phyloP scores from a whole-genome alignment of 2,329 filamentous ascomycete genomes.

The Gaeumannomyces sp. region DNA sequence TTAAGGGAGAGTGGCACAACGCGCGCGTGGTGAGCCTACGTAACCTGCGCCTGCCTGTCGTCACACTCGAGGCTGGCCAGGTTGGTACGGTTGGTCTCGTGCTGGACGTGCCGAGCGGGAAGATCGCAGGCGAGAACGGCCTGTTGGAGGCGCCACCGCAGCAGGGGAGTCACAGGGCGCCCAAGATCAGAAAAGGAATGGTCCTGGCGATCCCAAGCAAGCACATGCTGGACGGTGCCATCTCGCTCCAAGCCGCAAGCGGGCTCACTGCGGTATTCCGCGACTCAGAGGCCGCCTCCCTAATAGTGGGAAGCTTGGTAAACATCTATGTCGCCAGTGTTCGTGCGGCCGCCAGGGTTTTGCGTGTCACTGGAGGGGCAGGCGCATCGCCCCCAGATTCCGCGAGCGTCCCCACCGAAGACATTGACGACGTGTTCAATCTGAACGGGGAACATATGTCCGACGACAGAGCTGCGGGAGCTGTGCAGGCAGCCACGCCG shows the following conservation, averaged over 20 bases:
- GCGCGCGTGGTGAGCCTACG: constrained; percentile 81
- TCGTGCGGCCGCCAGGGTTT: constrained; percentile 69
- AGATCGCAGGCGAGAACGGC: background rate
- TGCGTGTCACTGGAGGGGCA: constrained; percentile 39
- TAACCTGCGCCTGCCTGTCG: constrained; percentile 79
- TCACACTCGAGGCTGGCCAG: constrained; percentile 69
- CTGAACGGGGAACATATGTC: constrained; percentile 40
- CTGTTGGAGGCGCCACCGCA: constrained; percentile 16
- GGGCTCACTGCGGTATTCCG: constrained; percentile 58
- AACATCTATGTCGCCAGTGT: constrained; percentile 87
- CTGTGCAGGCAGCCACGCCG: constrained; percentile 16
- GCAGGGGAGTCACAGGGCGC: constrained; percentile 13
- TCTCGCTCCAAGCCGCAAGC: constrained; percentile 58
- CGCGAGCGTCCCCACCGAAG: constrained; percentile 26
- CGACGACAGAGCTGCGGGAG: constrained; percentile 27
- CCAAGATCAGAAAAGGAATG: constrained; percentile 71
- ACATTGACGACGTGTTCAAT: constrained; percentile 51
- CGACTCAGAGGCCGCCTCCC: constrained; percentile 52
- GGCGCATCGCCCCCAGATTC: constrained; percentile 14
- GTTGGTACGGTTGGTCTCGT: constrained; percentile 83
- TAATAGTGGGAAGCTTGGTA: constrained; percentile 63
- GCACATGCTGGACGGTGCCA: constrained; percentile 49
- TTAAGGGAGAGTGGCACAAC: constrained; percentile 67
- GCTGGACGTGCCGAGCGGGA: constrained; percentile 33
- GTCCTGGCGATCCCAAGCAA: constrained; percentile 61